Evolutionary conservation across 306 rosid genomes (phyloP).

Genomic region (Quercus rubra): DNA sequence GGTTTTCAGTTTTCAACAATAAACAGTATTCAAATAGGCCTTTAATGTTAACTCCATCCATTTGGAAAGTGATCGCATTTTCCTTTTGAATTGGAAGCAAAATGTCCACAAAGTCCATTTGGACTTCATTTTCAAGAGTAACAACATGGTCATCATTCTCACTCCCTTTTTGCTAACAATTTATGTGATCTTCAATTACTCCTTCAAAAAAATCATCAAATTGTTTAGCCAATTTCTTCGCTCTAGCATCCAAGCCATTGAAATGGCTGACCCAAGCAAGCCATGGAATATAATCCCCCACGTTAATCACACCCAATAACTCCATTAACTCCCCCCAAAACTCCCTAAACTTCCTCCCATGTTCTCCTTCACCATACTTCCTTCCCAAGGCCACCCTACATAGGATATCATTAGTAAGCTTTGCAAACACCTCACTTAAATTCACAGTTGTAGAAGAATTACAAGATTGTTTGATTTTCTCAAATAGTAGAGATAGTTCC

Average conservation of each 20-base stretch:
- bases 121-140: background rate
- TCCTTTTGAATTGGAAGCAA: too few species aligned
- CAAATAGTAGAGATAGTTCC: constrained; percentile 12
- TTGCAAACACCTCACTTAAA: constrained; percentile 28
- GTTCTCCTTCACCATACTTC: background rate
- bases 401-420: constrained; percentile 31
- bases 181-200: constrained; percentile 43
- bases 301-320: constrained; percentile 29
- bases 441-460: constrained; percentile 14
- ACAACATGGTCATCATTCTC: background rate
- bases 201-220: constrained; percentile 42
- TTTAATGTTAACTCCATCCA: background rate
- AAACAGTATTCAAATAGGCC: too few species aligned
- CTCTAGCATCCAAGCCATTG: constrained; percentile 39
- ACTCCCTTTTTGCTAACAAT: background rate
- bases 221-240: constrained; percentile 29
- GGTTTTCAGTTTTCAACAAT: too few species aligned
- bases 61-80: constrained; percentile 28
- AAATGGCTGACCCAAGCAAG: constrained; percentile 38
- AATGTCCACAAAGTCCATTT: constrained; percentile 13
- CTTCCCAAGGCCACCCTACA: constrained; percentile 11
- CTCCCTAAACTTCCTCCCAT: constrained; percentile 20
- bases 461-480: constrained; percentile 18
- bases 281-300: constrained; percentile 8
- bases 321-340: constrained; percentile 25